Evolutionary conservation across 331 rosid species (phyloP).

Genomic region (Rosa hybrid): DNA sequence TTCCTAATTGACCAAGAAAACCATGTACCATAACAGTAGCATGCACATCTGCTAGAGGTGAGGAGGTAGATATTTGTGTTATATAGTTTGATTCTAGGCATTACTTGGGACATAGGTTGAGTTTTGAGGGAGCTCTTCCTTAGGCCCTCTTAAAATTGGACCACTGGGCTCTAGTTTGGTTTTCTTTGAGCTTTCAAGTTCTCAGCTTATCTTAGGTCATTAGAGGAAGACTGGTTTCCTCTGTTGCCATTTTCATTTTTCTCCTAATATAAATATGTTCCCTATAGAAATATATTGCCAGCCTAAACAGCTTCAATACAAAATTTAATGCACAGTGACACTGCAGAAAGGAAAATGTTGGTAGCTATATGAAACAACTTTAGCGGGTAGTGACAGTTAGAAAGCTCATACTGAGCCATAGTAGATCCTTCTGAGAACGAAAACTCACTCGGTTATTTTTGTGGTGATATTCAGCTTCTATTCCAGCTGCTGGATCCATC

Average conservation of each 20-base stretch:
- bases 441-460: constrained; percentile 71
- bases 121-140: not conserved
- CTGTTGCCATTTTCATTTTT: not conserved
- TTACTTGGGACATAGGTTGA: not conserved
- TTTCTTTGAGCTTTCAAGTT: not conserved
- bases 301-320: not conserved
- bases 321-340: not conserved
- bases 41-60: not conserved
- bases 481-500: constrained; percentile 93
- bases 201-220: not conserved
- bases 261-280: not conserved
- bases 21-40: not conserved
- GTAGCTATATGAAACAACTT: not conserved
- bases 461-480: constrained; percentile 90
- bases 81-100: not conserved
- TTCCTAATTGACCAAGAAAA: not conserved
- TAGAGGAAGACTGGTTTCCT: not conserved
- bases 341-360: not conserved
- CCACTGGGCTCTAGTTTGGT: not conserved
- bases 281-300: not conserved
- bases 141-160: not conserved
- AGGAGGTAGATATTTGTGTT: not conserved
- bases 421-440: not conserved
- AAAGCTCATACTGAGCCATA: not conserved
- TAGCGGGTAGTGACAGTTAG: not conserved